phyloP scores from a whole-genome alignment of 2,329 filamentous ascomycete species.

The Aspergillus sojae region DNA sequence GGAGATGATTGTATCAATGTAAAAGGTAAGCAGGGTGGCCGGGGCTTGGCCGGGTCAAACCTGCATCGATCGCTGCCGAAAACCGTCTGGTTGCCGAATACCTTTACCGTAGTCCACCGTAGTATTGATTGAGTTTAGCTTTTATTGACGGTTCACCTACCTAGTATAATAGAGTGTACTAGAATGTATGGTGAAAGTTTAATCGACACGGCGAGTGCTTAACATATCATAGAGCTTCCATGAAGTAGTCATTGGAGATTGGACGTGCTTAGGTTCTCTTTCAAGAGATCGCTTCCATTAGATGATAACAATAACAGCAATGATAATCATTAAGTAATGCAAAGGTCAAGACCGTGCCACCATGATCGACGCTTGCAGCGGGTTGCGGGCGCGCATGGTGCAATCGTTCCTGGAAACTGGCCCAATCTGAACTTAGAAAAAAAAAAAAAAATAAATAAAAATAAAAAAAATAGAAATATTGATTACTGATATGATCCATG shows the following conservation, averaged over 20 bases:
- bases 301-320: background rate
- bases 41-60: background rate
- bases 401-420: background rate
- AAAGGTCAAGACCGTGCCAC: background rate
- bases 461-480: background rate
- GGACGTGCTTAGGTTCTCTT: background rate
- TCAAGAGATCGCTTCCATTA: background rate
- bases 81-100: background rate
- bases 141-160: too few relatives aligned
- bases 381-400: background rate
- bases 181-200: background rate
- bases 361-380: background rate
- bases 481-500: background rate
- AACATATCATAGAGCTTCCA: background rate
- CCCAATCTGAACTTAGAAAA: background rate
- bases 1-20: background rate
- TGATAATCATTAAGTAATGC: background rate
- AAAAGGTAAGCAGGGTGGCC: background rate
- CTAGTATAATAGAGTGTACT: too few relatives aligned
- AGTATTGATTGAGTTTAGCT: background rate
- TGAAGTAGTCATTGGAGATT: background rate
- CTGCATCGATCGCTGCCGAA: slow-evolving; percentile 1
- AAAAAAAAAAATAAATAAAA: background rate
- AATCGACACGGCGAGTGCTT: background rate
- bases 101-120: background rate